Percentiles rank a stretch among this genome's conserved stretches.
Conservation (phyloP, 805 yeast species). For the Wickerhamomyces silvicola region DNA sequence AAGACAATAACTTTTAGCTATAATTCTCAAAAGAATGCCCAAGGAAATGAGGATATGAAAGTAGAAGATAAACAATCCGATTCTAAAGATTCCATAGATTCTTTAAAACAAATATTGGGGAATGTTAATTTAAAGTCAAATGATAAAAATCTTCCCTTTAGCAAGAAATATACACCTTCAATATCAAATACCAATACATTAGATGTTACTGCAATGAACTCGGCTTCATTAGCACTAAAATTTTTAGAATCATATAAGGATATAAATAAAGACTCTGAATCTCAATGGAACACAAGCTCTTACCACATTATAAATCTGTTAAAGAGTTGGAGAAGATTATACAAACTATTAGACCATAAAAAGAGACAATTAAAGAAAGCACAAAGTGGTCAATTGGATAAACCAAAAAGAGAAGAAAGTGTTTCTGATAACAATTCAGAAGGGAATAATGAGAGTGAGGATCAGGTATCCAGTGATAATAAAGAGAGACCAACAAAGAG, state of each 20-base stretch:
- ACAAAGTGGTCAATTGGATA: neutral
- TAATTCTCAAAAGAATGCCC: neutral
- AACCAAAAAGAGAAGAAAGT: conserved; percentile 1
- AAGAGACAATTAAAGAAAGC: conserved; percentile 17
- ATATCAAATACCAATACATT: neutral
- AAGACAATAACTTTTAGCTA: conserved; percentile 9
- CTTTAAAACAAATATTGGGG: too few relatives aligned
- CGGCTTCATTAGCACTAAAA: conserved; percentile 1
- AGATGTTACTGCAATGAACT: too few relatives aligned
- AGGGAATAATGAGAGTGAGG: neutral
- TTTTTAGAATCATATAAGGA: conserved; percentile 12
- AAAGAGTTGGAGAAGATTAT: conserved; percentile 19
- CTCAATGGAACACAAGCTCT: conserved; percentile 13
- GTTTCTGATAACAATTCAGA: neutral
- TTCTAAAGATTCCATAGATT: too few relatives aligned
- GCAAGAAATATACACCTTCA: neutral
- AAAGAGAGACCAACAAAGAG: neutral
- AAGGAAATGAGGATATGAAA: neutral
- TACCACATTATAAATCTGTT: conserved; percentile 8
- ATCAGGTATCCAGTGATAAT: conserved; percentile 2
- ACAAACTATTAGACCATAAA: conserved; percentile 22
- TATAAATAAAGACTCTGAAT: conserved; percentile 9
- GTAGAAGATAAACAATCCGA: neutral
- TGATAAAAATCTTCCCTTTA: neutral
- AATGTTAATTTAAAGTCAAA: too few relatives aligned